Conservation (phyloP, 2,329 filamentous ascomycete genomes). For the Rachicladosporium sp. region DNA sequence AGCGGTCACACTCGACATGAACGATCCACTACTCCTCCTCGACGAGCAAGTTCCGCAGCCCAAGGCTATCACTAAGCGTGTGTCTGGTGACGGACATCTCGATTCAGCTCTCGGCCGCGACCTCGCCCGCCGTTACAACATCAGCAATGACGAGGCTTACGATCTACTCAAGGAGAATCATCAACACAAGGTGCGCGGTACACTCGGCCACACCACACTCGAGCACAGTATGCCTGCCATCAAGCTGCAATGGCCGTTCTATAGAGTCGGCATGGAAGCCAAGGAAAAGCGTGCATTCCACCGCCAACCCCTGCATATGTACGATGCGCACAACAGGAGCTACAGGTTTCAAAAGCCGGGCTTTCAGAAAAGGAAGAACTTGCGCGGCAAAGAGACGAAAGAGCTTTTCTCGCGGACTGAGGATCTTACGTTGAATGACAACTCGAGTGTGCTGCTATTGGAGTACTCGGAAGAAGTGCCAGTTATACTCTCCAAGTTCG, state of each 20-base stretch:
- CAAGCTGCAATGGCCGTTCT: constrained; percentile 90
- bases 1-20: constrained; percentile 71
- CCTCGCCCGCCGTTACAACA: constrained; percentile 75
- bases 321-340: constrained; percentile 42
- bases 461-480: constrained; percentile 95
- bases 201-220: constrained; percentile 78
- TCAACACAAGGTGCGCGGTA: constrained; percentile 88
- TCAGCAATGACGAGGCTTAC: constrained; percentile 92
- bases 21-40: constrained; percentile 75
- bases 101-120: constrained; percentile 60
- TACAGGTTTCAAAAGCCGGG: constrained; percentile 63
- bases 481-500: constrained; percentile 84
- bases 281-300: constrained; percentile 73
- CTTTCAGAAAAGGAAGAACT: constrained; percentile 66
- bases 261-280: constrained; percentile 67
- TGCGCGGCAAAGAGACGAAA: constrained; percentile 65
- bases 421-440: constrained; percentile 71
- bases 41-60: constrained; percentile 58
- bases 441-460: constrained; percentile 73
- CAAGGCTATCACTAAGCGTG: constrained; percentile 40
- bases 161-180: constrained; percentile 94
- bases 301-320: constrained; percentile 64
- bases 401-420: constrained; percentile 70
- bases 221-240: constrained; percentile 89
- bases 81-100: constrained; percentile 46